Evolutionary conservation across 257 asterid genomes (phyloP), one percentile per base, ranked within the genome.

Genomic region (Solanum acaule): DNA sequence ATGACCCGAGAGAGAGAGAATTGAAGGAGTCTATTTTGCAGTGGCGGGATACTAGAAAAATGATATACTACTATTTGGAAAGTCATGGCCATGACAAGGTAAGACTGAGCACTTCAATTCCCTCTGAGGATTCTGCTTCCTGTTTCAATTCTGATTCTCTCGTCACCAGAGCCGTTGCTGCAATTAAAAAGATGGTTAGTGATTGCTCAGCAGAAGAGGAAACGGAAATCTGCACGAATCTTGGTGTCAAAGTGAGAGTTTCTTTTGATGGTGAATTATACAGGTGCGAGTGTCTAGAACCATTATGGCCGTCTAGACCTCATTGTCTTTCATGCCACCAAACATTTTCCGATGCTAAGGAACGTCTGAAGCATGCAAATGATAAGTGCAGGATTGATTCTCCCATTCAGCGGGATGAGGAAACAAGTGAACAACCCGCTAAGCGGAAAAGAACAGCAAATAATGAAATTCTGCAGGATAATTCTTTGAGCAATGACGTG

Each of bases 271-370:
- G 91, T 75, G 79, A 88, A 88, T 89, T 96, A 90, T 89, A 86
- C 85, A 92, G 99, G 90, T 97, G 99, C 38, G 93, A 89, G 83
- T 97, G 99, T 92, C 94, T 97, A 61, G 99, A 97, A 91, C 91
- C 94, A 56, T 46, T 96, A 83, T 96, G 98, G 98, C 79, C 93
- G 12, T 91, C 94, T 89, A 93, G 93, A 88, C 90, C 81, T 78
- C 99, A 96, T 79, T 97, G 99, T 85, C 75, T 87, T 37, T 88
- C 95, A 38, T 97, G 99, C 88, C 99, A 97, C 88, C 93, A 82
- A 61, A 94, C 92, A 82, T 97, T 97, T 89, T 90, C 93, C 29
- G 87, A 89, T 33, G 75, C 76, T 35, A 95, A 91, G 90, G 98
- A 93, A 86, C 88, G 93, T 59, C 90, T 86, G 86, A 90, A 90